Evolutionary conservation across 73 alveolate genomes (phyloP).

Genomic region (Tetrahymena borealis): DNA sequence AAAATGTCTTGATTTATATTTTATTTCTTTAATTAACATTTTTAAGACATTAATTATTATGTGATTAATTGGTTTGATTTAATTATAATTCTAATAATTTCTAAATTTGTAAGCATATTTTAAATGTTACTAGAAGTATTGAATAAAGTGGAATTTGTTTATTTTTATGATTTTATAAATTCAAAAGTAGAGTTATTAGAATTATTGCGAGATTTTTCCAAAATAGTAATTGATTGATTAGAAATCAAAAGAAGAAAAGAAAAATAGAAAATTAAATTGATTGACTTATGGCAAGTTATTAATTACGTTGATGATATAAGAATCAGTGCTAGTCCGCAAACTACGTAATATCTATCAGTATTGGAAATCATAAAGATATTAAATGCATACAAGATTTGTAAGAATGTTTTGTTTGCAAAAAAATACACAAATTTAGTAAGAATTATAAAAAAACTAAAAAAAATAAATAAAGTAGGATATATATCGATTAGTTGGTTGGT

Average conservation of each 20-base stretch:
- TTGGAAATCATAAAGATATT: too few relatives aligned
- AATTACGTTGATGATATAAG: not conserved
- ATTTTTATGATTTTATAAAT: not conserved
- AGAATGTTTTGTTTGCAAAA: too few relatives aligned
- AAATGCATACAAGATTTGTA: too few relatives aligned
- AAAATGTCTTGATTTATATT: not conserved
- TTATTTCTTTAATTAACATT: too few relatives aligned
- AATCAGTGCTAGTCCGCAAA: not conserved
- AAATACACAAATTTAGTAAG: too few relatives aligned
- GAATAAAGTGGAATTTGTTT: not conserved
- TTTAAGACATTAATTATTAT: too few relatives aligned
- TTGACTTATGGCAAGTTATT: not conserved
- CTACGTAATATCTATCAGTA: not conserved
- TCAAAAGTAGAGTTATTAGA: not conserved
- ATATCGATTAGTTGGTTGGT: not conserved
- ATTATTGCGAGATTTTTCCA: not conserved
- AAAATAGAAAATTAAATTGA: not conserved
- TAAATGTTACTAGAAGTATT: not conserved
- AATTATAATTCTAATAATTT: too few relatives aligned
- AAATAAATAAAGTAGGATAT: too few relatives aligned
- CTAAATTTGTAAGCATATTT: too few relatives aligned
- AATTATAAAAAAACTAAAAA: too few relatives aligned
- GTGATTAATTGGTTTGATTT: too few relatives aligned
- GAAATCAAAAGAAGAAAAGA: not conserved
- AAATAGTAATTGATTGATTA: not conserved